Base-by-base conservation (phyloP, 306 rosid species). In the Canavalia gladiata region DNA sequence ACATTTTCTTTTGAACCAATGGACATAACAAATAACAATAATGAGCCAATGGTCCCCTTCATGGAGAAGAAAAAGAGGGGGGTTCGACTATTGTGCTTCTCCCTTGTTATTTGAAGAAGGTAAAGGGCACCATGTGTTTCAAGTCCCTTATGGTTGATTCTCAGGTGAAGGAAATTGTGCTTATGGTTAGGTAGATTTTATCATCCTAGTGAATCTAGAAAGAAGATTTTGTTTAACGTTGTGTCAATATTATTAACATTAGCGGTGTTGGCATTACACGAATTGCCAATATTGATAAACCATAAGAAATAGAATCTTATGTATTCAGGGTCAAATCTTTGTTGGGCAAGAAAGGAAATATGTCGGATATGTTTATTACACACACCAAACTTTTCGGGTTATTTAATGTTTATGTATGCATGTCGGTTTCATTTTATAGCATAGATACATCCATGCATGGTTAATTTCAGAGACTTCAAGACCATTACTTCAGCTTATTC, bases 301-400 rank as follows among this genome's bases (percentile, higher is more conserved):
- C 33, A 33, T 25, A 34, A 75, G 8, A 62, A 12, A 25, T 41
- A 68, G 74, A 71, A 45, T 46, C 55, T 37, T 7, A 12, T 54
- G 60, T 73, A 54, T 43, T 55, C 79, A 76, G 60, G 69, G 76
- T 75, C 64, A 77, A 72, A 81, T 43, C 37, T 42, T 66, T 74
- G 30, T 51, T 58, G 68, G 25, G 68, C 7, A 46, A 68, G 58
- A 63, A 80, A 37, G 75, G 77, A 78, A 78, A 50, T 62, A 9
- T 74, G 79, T 70, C 68, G 51, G 46, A 79, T 63, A 79, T 64
- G 64, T 70, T 78, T 56, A 83, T 69, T 75, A 68, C 82, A 63
- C 59, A 18, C 87, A 75, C 85, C 89, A 63, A 79, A 83, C 74
- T 75, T 59, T 57, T 65, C 33, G 59, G 50, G 69, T 50, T 25